Evolutionary conservation across 306 rosid genomes (phyloP).

Genomic region (Vigna mungo): DNA sequence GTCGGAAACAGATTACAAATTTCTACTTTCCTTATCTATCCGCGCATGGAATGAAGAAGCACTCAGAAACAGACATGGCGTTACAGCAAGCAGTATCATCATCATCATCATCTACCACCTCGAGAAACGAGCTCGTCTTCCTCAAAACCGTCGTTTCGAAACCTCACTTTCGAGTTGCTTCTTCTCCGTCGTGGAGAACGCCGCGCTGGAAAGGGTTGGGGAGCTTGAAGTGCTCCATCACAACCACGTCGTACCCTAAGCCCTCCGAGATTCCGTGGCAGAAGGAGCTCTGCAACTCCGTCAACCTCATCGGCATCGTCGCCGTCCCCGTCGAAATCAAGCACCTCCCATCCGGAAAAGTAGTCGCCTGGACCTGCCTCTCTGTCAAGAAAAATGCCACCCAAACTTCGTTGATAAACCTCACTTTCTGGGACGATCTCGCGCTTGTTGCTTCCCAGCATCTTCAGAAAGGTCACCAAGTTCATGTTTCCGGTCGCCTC

Average conservation of each 20-base stretch:
- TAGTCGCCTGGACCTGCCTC: conserved; percentile 82
- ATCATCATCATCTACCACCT: conserved; percentile 34
- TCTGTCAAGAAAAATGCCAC: conserved; percentile 79
- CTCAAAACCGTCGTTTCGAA: conserved; percentile 40
- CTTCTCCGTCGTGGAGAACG: background rate
- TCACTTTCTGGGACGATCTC: conserved; percentile 93
- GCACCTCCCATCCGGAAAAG: conserved; percentile 81
- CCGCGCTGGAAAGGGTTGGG: background rate
- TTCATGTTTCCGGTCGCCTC: conserved; percentile 82
- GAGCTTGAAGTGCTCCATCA: conserved; percentile 30
- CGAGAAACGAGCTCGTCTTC: conserved; percentile 37
- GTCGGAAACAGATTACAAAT: background rate
- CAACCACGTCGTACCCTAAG: conserved; percentile 50
- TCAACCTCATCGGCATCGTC: conserved; percentile 80
- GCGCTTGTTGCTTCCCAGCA: conserved; percentile 82
- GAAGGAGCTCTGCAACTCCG: conserved; percentile 83
- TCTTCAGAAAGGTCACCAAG: conserved; percentile 76
- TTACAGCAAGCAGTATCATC: conserved; percentile 44
- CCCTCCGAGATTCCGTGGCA: conserved; percentile 88
- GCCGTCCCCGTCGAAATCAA: conserved; percentile 74
- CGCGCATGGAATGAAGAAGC: background rate
- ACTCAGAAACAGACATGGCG: conserved; percentile 41
- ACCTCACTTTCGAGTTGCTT: background rate
- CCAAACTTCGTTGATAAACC: conserved; percentile 68
- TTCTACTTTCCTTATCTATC: conserved; percentile 1